A percentile compares a stretch with the other conserved stretches of the same genome.
Conservation (phyloP, 2,329 filamentous ascomycete species). For the Colletotrichum higginsianum region DNA sequence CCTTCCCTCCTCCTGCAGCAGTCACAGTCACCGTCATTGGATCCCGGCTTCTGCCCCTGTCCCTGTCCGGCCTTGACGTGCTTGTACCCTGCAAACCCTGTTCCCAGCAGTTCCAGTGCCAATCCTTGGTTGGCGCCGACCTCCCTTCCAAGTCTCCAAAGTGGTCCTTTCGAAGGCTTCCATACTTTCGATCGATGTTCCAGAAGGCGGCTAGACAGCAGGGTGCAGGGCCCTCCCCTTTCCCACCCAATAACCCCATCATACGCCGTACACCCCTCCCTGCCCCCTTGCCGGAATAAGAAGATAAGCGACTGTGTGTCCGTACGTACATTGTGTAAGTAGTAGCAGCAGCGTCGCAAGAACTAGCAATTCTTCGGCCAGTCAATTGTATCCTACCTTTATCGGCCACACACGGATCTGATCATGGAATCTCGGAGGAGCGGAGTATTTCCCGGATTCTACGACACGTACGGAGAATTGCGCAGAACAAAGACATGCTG, state of each 20-base stretch:
- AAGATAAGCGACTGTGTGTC: constrained; percentile 4
- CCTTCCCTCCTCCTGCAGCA: not conserved
- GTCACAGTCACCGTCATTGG: not conserved
- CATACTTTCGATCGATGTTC: constrained; percentile 43
- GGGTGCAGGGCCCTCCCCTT: constrained; percentile 27
- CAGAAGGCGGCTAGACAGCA: constrained; percentile 41
- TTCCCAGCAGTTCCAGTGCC: constrained; percentile 38
- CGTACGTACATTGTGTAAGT: not conserved
- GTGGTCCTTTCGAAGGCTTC: constrained; percentile 34
- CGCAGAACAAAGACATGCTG: not conserved
- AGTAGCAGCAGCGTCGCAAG: too few relatives aligned
- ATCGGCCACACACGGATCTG: not conserved
- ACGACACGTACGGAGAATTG: not conserved
- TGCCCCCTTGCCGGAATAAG: constrained; percentile 12
- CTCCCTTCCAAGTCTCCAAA: constrained; percentile 11
- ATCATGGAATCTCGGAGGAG: too few relatives aligned
- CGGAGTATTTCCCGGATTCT: not conserved
- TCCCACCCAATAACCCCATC: not conserved
- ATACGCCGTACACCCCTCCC: not conserved
- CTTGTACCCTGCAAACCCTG: constrained; percentile 39
- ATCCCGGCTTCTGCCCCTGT: constrained; percentile 1
- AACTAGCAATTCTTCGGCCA: not conserved
- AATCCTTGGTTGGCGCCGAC: not conserved
- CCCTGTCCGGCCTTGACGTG: constrained; percentile 28
- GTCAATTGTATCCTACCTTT: not conserved